These are phyloP conservation scores for Wickerhamomyces sp. DNA, from an alignment of 1,139 yeast species.

Conservation along the genomic window DNA sequence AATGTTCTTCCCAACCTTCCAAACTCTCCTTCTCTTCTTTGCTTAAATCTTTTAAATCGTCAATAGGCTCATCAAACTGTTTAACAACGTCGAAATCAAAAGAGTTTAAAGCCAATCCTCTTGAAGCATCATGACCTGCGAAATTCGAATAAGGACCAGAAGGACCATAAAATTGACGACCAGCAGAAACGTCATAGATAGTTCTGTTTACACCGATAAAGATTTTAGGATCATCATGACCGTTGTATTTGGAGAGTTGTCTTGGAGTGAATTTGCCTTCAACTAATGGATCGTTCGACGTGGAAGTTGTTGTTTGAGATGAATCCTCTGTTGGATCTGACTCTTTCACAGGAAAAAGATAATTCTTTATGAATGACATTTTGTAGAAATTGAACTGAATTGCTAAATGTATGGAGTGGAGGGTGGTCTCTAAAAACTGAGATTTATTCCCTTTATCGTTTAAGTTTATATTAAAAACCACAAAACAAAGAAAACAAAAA, in stretches of 20 bases:
- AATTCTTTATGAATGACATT: conserved; percentile 34
- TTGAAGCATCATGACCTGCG: conserved; percentile 95
- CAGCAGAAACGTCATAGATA: conserved; percentile 80
- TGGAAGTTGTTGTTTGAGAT: conserved; percentile 7
- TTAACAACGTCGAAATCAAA: conserved; percentile 64
- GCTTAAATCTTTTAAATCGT: conserved; percentile 55
- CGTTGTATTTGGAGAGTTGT: conserved; percentile 71
- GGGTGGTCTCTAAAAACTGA: too few relatives aligned
- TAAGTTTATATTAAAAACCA: too few relatives aligned
- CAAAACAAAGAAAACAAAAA: too few relatives aligned
- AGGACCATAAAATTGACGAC: conserved; percentile 90
- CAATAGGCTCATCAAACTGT: conserved; percentile 67
- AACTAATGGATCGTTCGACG: conserved; percentile 48
- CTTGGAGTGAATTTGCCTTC: conserved; percentile 79
- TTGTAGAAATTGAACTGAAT: too few relatives aligned
- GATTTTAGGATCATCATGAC: conserved; percentile 71
- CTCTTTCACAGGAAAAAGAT: conserved; percentile 33
- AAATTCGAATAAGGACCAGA: conserved; percentile 94
- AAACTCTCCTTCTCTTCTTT: conserved; percentile 62
- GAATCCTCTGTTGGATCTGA: conserved; percentile 32
- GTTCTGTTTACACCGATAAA: conserved; percentile 79
- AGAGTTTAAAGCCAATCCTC: conserved; percentile 89
- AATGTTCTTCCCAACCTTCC: conserved; percentile 83
- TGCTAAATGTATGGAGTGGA: too few relatives aligned
- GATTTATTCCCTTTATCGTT: too few relatives aligned